Evolutionary conservation across 2,329 filamentous ascomycete genomes (phyloP).

Genomic region (Diplodia mutila): DNA sequence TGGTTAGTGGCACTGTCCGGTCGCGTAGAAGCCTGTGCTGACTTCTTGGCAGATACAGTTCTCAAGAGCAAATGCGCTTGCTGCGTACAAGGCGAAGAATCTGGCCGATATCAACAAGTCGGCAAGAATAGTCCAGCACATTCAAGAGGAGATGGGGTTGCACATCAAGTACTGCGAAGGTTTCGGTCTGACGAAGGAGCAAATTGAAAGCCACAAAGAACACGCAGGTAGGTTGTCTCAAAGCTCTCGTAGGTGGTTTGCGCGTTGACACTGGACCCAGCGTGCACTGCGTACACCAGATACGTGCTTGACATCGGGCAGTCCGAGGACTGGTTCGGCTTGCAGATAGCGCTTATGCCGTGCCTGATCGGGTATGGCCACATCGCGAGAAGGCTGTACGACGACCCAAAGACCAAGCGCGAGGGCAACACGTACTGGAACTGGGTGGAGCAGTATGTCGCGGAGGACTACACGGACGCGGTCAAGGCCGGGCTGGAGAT

Average conservation of each 20-base stretch:
- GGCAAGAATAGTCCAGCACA: conserved; percentile 73
- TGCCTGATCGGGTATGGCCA: conserved; percentile 88
- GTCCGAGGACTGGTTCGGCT: conserved; percentile 82
- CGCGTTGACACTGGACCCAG: conserved; percentile 40
- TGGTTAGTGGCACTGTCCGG: conserved; percentile 58
- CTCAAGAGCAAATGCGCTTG: conserved; percentile 80
- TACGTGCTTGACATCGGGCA: conserved; percentile 89
- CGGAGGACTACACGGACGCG: conserved; percentile 75
- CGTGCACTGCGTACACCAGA: conserved; percentile 81
- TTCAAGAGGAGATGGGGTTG: conserved; percentile 77
- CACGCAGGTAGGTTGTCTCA: conserved; percentile 61
- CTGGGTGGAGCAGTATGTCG: conserved; percentile 90
- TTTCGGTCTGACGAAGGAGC: conserved; percentile 74
- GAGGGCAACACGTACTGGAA: conserved; percentile 78
- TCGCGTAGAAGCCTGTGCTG: conserved; percentile 5
- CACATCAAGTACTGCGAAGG: conserved; percentile 81
- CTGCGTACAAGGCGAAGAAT: conserved; percentile 79
- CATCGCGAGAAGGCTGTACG: conserved; percentile 72
- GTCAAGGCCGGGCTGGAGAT: conserved; percentile 72
- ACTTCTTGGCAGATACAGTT: conserved; percentile 70
- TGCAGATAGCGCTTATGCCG: conserved; percentile 82
- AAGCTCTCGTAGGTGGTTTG: neutral
- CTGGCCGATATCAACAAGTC: conserved; percentile 59
- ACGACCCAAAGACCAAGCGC: conserved; percentile 62
- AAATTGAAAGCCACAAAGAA: conserved; percentile 76